Conservation (phyloP, 2,329 filamentous ascomycete species). For the Exserohilum rostratum region DNA sequence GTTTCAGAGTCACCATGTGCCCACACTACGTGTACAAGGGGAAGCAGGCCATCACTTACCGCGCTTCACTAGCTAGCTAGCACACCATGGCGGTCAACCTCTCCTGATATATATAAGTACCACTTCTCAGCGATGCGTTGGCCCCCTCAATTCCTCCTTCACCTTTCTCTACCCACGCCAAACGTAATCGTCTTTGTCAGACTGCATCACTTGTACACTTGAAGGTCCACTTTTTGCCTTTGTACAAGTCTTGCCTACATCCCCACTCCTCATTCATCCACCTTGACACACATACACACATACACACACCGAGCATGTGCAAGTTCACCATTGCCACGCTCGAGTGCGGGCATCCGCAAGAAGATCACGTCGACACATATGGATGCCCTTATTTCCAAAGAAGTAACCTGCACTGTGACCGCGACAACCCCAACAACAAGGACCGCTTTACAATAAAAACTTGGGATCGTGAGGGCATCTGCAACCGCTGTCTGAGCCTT, state of each 20-base stretch:
- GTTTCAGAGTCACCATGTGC: conserved; percentile 11
- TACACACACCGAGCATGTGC: conserved; percentile 23
- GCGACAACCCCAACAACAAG: conserved; percentile 22
- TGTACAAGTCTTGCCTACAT: too few species aligned
- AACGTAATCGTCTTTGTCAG: too few species aligned
- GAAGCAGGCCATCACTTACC: conserved; percentile 7
- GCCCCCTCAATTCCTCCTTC: conserved; percentile 5
- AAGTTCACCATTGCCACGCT: conserved; percentile 25
- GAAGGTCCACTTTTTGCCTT: too few species aligned
- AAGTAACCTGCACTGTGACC: conserved; percentile 22
- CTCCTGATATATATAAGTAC: conserved; percentile 13
- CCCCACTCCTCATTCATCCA: not conserved
- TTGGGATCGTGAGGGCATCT: conserved; percentile 20
- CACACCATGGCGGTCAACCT: conserved; percentile 3
- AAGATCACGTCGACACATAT: conserved; percentile 26
- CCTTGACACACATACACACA: not conserved
- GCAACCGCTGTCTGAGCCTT: conserved; percentile 19
- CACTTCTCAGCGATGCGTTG: not conserved
- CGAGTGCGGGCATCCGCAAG: conserved; percentile 27
- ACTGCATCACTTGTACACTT: conserved; percentile 12
- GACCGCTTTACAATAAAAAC: conserved; percentile 19
- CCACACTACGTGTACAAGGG: conserved; percentile 13
- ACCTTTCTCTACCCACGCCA: conserved; percentile 3
- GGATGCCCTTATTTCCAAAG: conserved; percentile 22
- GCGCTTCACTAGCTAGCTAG: conserved; percentile 10